Conservation (phyloP, 169 alveolate species). For the Theileria parva region DNA sequence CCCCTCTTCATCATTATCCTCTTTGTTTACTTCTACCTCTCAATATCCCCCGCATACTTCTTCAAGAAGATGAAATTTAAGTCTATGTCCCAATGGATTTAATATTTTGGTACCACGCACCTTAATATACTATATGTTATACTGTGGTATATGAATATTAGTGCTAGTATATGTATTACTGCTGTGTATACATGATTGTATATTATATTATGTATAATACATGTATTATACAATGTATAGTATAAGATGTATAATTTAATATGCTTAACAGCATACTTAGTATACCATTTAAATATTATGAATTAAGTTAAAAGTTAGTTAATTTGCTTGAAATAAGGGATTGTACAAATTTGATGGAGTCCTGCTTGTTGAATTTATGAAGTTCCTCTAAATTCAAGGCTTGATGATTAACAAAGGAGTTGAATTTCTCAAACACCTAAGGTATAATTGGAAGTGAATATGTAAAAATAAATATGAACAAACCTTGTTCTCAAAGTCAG, state of each 20-base stretch:
- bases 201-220: too few relatives aligned
- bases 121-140: too few relatives aligned
- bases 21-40: slow-evolving; percentile 20
- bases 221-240: too few relatives aligned
- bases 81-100: background rate
- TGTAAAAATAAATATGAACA: too few relatives aligned
- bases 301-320: background rate
- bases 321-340: slow-evolving; percentile 2
- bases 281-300: background rate
- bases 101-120: background rate
- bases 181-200: too few relatives aligned
- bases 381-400: background rate
- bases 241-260: background rate
- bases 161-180: too few relatives aligned
- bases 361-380: background rate
- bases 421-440: background rate
- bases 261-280: background rate
- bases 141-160: too few relatives aligned
- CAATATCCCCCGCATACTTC: background rate
- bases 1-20: slow-evolving; percentile 20
- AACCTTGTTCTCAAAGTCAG: background rate
- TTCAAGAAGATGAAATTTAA: slow-evolving; percentile 5
- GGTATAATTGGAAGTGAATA: background rate
- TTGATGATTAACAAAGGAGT: background rate
- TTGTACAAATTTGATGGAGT: slow-evolving; percentile 2